Evolutionary conservation across 306 rosid species (phyloP).

Genomic region (Luffa acutangula): DNA sequence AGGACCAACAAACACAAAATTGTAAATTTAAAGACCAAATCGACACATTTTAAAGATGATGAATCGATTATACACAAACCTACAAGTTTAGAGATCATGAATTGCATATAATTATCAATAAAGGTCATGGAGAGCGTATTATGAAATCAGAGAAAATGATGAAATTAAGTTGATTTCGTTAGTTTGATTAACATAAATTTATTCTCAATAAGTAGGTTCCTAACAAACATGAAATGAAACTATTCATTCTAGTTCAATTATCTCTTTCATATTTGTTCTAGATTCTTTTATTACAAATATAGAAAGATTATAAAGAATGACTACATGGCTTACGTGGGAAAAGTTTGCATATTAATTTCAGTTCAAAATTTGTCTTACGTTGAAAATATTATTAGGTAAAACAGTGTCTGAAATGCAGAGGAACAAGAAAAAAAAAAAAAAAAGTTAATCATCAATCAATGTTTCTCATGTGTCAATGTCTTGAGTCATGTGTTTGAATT

Average conservation of each 20-base stretch:
- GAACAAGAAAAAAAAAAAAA: background rate
- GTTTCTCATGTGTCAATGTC: slow-evolving; percentile 1
- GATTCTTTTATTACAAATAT: background rate
- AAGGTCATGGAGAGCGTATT: too few relatives aligned
- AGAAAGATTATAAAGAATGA: background rate
- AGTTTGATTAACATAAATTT: background rate
- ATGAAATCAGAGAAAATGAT: too few relatives aligned
- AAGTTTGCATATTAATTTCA: slow-evolving; percentile 10
- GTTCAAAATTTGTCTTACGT: slow-evolving; percentile 28
- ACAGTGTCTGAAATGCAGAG: slow-evolving; percentile 17
- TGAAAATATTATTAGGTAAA: slow-evolving; percentile 24
- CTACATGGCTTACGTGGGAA: background rate
- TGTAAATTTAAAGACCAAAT: too few relatives aligned
- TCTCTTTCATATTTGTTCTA: background rate
- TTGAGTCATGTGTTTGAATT: slow-evolving; percentile 9
- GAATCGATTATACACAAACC: too few relatives aligned
- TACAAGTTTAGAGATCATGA: too few relatives aligned
- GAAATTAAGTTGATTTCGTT: background rate
- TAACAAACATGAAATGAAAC: background rate
- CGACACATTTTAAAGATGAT: too few relatives aligned
- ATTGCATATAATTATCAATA: too few relatives aligned
- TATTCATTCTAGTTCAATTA: background rate
- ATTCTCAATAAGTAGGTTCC: too few relatives aligned
- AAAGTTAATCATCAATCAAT: background rate
- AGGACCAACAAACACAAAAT: too few relatives aligned